Base-by-base conservation (phyloP, 2,329 filamentous ascomycete species). In the Clonostachys rosea region DNA sequence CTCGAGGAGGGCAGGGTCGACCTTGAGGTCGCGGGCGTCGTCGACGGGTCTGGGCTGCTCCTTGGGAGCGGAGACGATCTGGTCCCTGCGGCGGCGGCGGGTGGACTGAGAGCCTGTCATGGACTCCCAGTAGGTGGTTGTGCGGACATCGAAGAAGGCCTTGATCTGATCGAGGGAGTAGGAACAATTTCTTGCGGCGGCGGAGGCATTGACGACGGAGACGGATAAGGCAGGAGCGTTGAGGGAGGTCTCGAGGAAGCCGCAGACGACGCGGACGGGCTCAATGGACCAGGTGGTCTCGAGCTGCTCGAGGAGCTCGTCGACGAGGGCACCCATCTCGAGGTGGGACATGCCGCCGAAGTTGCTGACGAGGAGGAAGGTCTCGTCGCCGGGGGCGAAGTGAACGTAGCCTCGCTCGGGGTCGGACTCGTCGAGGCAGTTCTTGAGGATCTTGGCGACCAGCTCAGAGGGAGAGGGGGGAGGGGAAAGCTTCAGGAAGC, bases 141-240 rank as follows among this genome's bases (percentile, higher is more conserved):
- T 85, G 42, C 74, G 78, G 30, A 73, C 72, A 59, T 89, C 86
- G n/a, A 86, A 71, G 51, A 88, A 78, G 16, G 69, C 66, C 51
- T 86, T 74, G 67, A 88, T 77, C 10, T 83, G 73, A 2, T 67
- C 70, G 35, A 60, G 62, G 1, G 71, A 70, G 59, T 77, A 78
- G 3, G 64, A 53, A 57, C 68, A 74, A 49, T 67, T 67, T 43
- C 57, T 57, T 0, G 75, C 69, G 0, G 73, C 70, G 1, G 69
- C 71, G 0, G 74, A 73, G 37, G 83, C 59, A 59, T 84, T 87
- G 56, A 87, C 66, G 43, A 89, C 55, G 5, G 83, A 86, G 6
- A 89, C 74, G 13, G 81, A 86, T 58, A 89, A 89, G 0, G 84
- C 86, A 0, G 84, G 76, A 0, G 83, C 85, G 53, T 89, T 88